Percentiles rank a stretch among this genome's conserved stretches.
Evolutionary conservation across 352 stramenopile genomes (phyloP).

Genomic region (Globisporangium heterothallicum): DNA sequence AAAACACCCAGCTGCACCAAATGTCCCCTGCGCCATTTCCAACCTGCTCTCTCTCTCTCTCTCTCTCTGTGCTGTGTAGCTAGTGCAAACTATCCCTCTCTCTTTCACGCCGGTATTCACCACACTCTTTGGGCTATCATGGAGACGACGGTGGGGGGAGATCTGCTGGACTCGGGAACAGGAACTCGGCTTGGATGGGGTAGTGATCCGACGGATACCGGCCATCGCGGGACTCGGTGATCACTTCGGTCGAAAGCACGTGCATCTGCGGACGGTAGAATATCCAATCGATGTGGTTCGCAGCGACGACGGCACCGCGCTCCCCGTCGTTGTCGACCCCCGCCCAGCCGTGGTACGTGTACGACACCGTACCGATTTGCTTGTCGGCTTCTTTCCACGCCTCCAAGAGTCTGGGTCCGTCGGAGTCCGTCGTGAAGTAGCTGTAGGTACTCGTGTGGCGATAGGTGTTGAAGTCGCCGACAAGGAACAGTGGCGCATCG

Average conservation of each 20-base stretch:
- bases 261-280: constrained; percentile 78
- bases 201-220: constrained; percentile 86
- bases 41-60: too few species aligned
- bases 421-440: constrained; percentile 66
- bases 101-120: too few species aligned
- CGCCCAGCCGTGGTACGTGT: constrained; percentile 85
- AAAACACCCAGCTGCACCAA: too few species aligned
- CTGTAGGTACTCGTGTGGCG: constrained; percentile 74
- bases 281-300: constrained; percentile 89
- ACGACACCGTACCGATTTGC: constrained; percentile 72
- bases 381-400: constrained; percentile 53
- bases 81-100: too few species aligned
- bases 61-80: too few species aligned
- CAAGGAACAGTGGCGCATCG: constrained; percentile 60
- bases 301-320: constrained; percentile 48
- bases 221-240: constrained; percentile 75
- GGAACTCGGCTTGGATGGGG: constrained; percentile 73
- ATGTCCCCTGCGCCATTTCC: too few species aligned
- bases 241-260: constrained; percentile 73
- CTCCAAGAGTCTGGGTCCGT: constrained; percentile 59
- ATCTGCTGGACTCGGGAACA: constrained; percentile 61
- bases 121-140: too few species aligned
- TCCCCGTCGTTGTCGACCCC: constrained; percentile 81
- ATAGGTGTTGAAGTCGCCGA: constrained; percentile 86
- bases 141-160: constrained; percentile 31